Percentiles rank a stretch among this genome's conserved stretches.
These are phyloP conservation scores for Tuber umbilicatum DNA, from an alignment of 495 filamentous ascomycete species.

Conservation along the genomic window DNA sequence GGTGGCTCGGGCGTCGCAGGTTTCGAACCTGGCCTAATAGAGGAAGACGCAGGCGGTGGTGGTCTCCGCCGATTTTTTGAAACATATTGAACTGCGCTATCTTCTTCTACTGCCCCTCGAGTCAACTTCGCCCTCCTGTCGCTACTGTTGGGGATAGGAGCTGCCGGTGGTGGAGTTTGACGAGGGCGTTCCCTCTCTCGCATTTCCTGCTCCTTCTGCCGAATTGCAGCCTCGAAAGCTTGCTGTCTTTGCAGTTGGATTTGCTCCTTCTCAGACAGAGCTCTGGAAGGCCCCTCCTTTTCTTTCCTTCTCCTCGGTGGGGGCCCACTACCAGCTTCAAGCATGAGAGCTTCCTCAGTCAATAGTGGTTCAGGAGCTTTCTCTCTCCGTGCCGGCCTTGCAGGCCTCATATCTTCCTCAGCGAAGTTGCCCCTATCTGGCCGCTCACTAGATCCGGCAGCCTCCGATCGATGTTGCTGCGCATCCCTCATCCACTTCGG, in stretches of 20 bases:
- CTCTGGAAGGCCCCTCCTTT: conserved; percentile 11
- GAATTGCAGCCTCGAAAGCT: conserved; percentile 33
- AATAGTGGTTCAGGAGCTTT: conserved; percentile 43
- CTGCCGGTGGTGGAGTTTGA: conserved; percentile 44
- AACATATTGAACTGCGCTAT: conserved; percentile 77
- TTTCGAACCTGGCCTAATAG: conserved; percentile 29
- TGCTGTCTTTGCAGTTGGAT: conserved; percentile 45
- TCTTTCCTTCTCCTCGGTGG: conserved; percentile 44
- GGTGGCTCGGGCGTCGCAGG: conserved; percentile 46
- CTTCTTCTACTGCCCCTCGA: conserved; percentile 69
- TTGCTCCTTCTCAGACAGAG: conserved; percentile 27
- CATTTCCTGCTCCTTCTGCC: conserved; percentile 37
- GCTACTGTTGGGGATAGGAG: conserved; percentile 45
- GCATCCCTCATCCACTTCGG: conserved; percentile 91
- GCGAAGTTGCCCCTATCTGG: conserved; percentile 19
- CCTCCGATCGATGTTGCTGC: conserved; percentile 31
- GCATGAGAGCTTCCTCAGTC: conserved; percentile 85
- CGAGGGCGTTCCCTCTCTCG: conserved; percentile 33
- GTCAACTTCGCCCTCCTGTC: conserved; percentile 56
- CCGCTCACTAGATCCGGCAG: conserved; percentile 9
- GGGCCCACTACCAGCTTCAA: conserved; percentile 59
- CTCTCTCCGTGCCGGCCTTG: conserved; percentile 11
- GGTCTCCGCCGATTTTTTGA: conserved; percentile 53
- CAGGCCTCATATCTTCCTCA: conserved; percentile 25
- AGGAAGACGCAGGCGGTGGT: conserved; percentile 41